These are phyloP conservation scores for Coemansia sp. DNA, from an alignment of 192 early-diverging fungal genomes.

Conservation along the genomic window DNA sequence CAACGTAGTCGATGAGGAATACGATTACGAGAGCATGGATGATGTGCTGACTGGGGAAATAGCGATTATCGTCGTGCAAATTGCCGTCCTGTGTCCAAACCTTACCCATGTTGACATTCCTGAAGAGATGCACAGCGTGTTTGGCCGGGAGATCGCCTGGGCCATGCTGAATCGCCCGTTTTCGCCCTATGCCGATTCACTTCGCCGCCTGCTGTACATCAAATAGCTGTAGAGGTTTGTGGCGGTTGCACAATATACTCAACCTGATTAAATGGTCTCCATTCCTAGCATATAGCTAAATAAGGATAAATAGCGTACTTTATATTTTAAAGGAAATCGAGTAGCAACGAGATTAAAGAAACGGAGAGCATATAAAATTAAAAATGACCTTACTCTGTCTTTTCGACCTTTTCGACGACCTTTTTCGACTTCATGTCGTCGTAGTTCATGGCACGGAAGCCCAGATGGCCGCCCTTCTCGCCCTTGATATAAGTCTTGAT, in stretches of 20 bases:
- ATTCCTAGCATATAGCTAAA: neutral
- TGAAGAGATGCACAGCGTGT: neutral
- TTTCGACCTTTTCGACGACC: slow-evolving; percentile 25
- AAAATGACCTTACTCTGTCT: slow-evolving; percentile 18
- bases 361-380: neutral
- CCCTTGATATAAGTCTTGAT: slow-evolving; percentile 72
- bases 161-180: neutral
- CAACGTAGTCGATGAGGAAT: too few species aligned
- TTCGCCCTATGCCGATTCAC: neutral
- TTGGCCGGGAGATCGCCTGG: neutral
- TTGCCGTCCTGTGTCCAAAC: neutral
- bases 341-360: slow-evolving; percentile 8
- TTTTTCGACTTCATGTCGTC: slow-evolving; percentile 30
- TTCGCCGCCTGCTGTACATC: neutral
- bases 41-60: neutral
- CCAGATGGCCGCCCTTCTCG: slow-evolving; percentile 46
- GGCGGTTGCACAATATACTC: too few species aligned
- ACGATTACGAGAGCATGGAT: too few species aligned
- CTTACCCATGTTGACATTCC: neutral
- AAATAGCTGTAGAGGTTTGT: neutral
- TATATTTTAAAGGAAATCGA: neutral
- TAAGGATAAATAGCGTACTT: neutral
- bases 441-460: slow-evolving; percentile 54
- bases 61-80: neutral
- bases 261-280: too few species aligned